These are phyloP conservation scores for Ceratocystiopsis minuta DNA, from an alignment of 2,329 filamentous ascomycete genomes.

Conservation along the genomic window DNA sequence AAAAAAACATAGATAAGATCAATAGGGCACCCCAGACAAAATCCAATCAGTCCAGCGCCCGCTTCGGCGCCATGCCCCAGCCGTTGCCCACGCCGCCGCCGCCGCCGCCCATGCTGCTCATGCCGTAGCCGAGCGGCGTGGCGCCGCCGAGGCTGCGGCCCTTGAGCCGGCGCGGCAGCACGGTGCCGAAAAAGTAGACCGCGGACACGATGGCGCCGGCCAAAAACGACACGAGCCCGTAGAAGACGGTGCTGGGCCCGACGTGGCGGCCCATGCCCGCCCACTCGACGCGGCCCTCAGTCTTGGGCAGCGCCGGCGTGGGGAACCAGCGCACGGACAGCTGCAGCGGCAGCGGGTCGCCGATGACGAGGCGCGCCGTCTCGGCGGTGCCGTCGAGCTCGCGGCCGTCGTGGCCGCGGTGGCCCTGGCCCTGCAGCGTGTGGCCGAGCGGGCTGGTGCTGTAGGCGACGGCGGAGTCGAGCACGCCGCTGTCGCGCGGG, in stretches of 20 bases:
- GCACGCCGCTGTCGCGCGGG: conserved; percentile 53
- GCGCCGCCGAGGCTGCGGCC: conserved; percentile 35
- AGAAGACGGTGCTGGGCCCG: conserved; percentile 45
- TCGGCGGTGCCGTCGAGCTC: background rate
- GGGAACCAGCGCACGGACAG: conserved; percentile 83
- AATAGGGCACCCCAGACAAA: background rate
- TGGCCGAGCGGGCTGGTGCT: conserved; percentile 55
- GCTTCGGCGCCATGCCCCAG: conserved; percentile 36
- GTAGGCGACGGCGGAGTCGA: conserved; percentile 80
- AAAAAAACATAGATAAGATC: no score
- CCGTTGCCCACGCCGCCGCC: conserved; percentile 29
- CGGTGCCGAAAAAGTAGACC: conserved; percentile 42
- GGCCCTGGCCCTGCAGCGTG: background rate
- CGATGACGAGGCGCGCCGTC: conserved; percentile 59
- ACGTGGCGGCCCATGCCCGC: conserved; percentile 45
- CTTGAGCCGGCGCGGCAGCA: conserved; percentile 35
- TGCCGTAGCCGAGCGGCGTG: conserved; percentile 38
- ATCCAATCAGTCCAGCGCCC: conserved; percentile 23
- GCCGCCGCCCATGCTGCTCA: conserved; percentile 26
- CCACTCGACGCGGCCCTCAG: conserved; percentile 48
- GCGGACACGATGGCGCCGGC: conserved; percentile 35
- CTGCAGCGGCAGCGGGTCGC: conserved; percentile 60
- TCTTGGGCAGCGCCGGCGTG: conserved; percentile 49
- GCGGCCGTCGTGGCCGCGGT: conserved; percentile 8
- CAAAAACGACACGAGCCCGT: conserved; percentile 39